phyloP scores from a whole-genome alignment of 192 early-diverging fungal species.

The Entomortierella beljakovae region DNA sequence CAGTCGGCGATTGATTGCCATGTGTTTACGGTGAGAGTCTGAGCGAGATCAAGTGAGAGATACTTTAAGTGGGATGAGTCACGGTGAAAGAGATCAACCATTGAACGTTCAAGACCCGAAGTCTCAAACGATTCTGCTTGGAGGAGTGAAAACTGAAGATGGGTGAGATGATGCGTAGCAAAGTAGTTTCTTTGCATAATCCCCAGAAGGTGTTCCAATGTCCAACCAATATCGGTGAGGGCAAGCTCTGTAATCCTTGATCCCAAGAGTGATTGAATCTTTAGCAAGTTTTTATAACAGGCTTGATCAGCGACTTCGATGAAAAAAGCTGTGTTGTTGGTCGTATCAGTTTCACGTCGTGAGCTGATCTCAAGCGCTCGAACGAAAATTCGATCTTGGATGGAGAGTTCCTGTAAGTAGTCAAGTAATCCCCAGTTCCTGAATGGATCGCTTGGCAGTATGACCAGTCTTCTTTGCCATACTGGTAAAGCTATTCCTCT shows the following conservation, averaged over 20 bases:
- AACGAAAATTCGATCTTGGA: conserved; percentile 29
- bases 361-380: conserved; percentile 43
- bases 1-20: conserved; percentile 33
- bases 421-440: conserved; percentile 33
- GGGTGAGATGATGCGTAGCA: conserved; percentile 20
- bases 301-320: conserved; percentile 29
- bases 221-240: conserved; percentile 46
- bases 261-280: conserved; percentile 38
- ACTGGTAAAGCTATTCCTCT: conserved; percentile 34
- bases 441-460: conserved; percentile 46
- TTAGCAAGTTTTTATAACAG: conserved; percentile 29
- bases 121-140: conserved; percentile 19
- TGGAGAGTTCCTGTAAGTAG: conserved; percentile 12
- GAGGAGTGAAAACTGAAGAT: conserved; percentile 40
- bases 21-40: neutral
- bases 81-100: conserved; percentile 17
- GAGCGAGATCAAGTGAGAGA: conserved; percentile 31
- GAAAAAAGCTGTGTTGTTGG: conserved; percentile 19
- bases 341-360: conserved; percentile 27
- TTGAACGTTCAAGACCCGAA: conserved; percentile 15
- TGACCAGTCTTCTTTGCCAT: conserved; percentile 30
- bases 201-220: conserved; percentile 11
- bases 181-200: conserved; percentile 17
- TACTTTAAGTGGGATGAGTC: conserved; percentile 18
- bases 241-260: conserved; percentile 27